Evolutionary conservation across 2,329 filamentous ascomycete genomes (phyloP), one percentile per base, ranked within the genome.

Genomic region (Aspergillus terreus): DNA sequence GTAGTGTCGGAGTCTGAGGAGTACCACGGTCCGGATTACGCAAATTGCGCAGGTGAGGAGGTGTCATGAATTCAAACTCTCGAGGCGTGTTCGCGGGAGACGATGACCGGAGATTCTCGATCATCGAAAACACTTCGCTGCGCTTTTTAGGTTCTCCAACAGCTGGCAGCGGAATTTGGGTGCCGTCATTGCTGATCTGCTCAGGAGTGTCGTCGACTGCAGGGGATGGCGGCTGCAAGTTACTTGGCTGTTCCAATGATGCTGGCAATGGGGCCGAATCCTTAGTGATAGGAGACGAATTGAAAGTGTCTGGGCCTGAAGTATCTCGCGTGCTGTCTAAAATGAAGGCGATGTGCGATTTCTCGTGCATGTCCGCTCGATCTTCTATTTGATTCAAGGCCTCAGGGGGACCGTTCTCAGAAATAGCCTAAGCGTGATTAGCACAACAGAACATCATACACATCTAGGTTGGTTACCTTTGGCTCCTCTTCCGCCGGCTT

Each of bases 141-240:
- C 79, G 79, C 65, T 95, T 90, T 46, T 85, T 71, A 60, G 94
- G 90, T 50, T 89, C 85, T 3, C 64, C 59, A 17, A 67, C 65
- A 0, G 68, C 71, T 12, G 73, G 69, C 4, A 77, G 71, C 3
- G 79, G 73, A 0, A 78, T 76, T 0, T 85, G 82, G 11, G 84
- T 82, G 27, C 82, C 79, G 44, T 92, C 86, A 0, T 83, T 74
- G 2, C 86, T 82, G 62, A 94, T 94, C 41, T 88, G 80, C 25
- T 51, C 80, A 80, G 17, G 79, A 75, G 44, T 78, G 82, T 88
- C 80, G 23, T 53, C 81, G 82, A 15, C 79, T 76, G 44, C 78
- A 82, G 11, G 70, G 68, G 46, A 68, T 73, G 53, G 21, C 49
- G 56, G n/a, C 19, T 49, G 55, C n/a, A 65, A 67, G 38, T 70